These are phyloP conservation scores for Phytopythium delawarense DNA, from an alignment of 352 stramenopile species.

Conservation along the genomic window DNA sequence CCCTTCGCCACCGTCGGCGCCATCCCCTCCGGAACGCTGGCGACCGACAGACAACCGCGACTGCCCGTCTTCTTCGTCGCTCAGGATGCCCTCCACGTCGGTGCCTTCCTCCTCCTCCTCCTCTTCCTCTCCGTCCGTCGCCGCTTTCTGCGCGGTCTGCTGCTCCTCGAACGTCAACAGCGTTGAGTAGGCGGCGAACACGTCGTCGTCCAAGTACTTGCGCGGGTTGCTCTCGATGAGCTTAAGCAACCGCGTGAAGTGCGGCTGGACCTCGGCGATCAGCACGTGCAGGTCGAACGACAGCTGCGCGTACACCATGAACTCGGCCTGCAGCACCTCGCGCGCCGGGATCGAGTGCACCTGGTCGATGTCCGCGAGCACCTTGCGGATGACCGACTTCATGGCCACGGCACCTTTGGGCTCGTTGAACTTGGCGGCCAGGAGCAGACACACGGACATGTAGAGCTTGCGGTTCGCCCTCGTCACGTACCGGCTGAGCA, in stretches of 20 bases:
- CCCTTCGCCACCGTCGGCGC: constrained; percentile 7
- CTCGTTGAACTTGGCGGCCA: constrained; percentile 93
- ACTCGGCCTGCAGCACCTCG: constrained; percentile 87
- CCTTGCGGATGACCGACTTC: constrained; percentile 56
- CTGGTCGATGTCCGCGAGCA: constrained; percentile 75
- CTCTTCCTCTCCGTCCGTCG: constrained; percentile 13
- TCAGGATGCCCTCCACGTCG: constrained; percentile 57
- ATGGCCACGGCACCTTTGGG: constrained; percentile 62
- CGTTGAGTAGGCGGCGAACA: constrained; percentile 73
- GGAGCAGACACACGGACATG: constrained; percentile 94
- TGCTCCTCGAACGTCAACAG: constrained; percentile 70
- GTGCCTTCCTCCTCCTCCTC: constrained; percentile 60
- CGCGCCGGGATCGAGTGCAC: constrained; percentile 76
- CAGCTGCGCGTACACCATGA: constrained; percentile 88
- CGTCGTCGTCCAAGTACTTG: constrained; percentile 87
- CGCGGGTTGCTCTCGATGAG: constrained; percentile 85
- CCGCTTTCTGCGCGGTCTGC: constrained; percentile 6
- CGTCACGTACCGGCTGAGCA: constrained; percentile 93
- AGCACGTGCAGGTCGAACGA: constrained; percentile 86
- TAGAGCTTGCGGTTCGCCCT: constrained; percentile 95
- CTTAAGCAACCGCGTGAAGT: constrained; percentile 84
- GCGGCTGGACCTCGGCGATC: constrained; percentile 74
- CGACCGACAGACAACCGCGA: constrained; percentile 6
- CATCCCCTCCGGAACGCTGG: background rate
- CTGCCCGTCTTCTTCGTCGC: constrained; percentile 55